phyloP scores from a whole-genome alignment of 768 basidiomycete genomes.

The Tubosaeta sp. region DNA sequence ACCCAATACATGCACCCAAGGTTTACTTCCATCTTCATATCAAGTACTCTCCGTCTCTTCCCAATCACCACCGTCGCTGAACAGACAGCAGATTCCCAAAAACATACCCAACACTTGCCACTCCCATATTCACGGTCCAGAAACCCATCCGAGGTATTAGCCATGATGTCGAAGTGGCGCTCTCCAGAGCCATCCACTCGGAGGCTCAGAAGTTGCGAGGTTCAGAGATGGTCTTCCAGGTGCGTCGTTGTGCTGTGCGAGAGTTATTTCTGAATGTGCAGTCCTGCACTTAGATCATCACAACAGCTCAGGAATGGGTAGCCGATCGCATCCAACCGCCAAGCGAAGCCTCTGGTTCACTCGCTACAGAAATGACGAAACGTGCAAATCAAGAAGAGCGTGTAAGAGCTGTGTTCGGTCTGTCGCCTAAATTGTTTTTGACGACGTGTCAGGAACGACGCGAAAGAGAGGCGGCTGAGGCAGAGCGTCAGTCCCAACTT shows the following conservation, averaged over 20 bases:
- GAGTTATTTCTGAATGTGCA: background rate
- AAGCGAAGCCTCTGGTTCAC: constrained; percentile 59
- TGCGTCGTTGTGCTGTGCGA: constrained; percentile 25
- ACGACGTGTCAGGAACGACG: constrained; percentile 41
- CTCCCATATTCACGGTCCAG: constrained; percentile 63
- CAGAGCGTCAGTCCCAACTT: constrained; percentile 45
- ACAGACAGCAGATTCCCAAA: constrained; percentile 58
- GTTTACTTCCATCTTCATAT: constrained; percentile 65
- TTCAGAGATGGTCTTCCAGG: constrained; percentile 77
- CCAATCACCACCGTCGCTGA: constrained; percentile 1
- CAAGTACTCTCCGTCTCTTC: constrained; percentile 44
- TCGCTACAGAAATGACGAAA: constrained; percentile 74
- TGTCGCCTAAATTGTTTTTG: background rate
- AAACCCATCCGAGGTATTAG: constrained; percentile 58
- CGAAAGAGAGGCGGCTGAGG: constrained; percentile 54
- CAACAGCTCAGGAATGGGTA: constrained; percentile 70
- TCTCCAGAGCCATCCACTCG: constrained; percentile 56
- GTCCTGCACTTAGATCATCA: constrained; percentile 50
- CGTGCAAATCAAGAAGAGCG: constrained; percentile 67
- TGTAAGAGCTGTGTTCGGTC: constrained; percentile 34
- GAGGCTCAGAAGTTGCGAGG: constrained; percentile 66
- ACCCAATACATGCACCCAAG: constrained; percentile 49
- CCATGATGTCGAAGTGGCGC: constrained; percentile 50
- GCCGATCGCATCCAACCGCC: constrained; percentile 50
- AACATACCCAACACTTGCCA: constrained; percentile 73